Conservation (phyloP, 306 rosid species). For the Echinosophora koreensis region DNA sequence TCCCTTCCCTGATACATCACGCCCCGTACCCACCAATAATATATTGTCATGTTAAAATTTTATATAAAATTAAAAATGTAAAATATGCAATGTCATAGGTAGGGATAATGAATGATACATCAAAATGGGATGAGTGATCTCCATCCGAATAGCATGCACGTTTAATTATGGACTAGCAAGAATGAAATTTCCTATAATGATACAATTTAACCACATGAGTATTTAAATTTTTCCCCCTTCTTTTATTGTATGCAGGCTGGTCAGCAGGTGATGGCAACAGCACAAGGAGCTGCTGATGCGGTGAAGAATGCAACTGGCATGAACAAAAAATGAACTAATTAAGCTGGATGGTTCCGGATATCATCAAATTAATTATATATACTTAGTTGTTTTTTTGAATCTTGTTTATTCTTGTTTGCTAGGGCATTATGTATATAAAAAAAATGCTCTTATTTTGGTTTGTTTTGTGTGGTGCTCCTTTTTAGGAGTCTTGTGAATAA, state of each 20-base stretch:
- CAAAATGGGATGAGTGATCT: too few species aligned
- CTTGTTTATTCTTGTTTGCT: background rate
- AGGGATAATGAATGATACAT: too few species aligned
- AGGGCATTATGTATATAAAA: constrained; percentile 31
- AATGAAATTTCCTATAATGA: background rate
- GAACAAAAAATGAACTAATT: constrained; percentile 55
- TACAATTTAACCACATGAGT: background rate
- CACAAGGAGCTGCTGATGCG: constrained; percentile 71
- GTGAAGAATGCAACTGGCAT: constrained; percentile 74
- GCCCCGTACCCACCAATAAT: too few species aligned
- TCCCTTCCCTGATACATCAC: too few species aligned
- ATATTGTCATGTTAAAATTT: too few species aligned
- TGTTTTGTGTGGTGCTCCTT: constrained; percentile 16
- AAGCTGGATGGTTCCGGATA: constrained; percentile 34
- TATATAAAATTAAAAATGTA: too few species aligned
- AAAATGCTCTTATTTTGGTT: constrained; percentile 36
- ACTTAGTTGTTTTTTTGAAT: background rate
- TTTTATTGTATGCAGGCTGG: constrained; percentile 56
- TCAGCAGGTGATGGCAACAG: constrained; percentile 57
- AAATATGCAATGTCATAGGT: too few species aligned
- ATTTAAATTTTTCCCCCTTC: background rate
- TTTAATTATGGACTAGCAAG: background rate
- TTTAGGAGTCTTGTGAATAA: constrained; percentile 29
- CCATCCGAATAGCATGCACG: background rate
- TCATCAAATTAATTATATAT: constrained; percentile 17